A percentile compares a stretch with the other conserved stretches of the same genome.
Evolutionary conservation across 768 basidiomycete genomes (phyloP).

Genomic region (Lactarius evosmus): DNA sequence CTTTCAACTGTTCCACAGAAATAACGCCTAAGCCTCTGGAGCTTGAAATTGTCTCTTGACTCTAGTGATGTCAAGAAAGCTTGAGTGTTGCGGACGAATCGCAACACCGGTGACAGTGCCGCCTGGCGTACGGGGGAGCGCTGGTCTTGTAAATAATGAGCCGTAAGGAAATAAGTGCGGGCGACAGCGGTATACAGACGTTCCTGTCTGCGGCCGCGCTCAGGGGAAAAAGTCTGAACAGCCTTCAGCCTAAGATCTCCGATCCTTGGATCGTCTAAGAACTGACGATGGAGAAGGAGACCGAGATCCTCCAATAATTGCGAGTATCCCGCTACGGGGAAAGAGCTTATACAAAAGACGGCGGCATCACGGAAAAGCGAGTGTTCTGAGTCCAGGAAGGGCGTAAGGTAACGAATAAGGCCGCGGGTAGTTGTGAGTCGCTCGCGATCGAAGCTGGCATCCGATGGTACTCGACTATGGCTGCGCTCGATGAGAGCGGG

Average conservation of each 20-base stretch:
- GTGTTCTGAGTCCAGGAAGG: slow-evolving; percentile 85
- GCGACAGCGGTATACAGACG: slow-evolving; percentile 84
- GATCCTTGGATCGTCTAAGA: slow-evolving; percentile 70
- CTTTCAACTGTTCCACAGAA: slow-evolving; percentile 89
- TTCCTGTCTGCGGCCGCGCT: slow-evolving; percentile 67
- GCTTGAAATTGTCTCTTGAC: slow-evolving; percentile 67
- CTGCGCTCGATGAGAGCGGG: slow-evolving; percentile 56
- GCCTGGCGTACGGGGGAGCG: slow-evolving; percentile 65
- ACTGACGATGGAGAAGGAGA: slow-evolving; percentile 72
- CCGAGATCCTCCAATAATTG: slow-evolving; percentile 83
- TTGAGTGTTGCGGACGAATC: slow-evolving; percentile 83
- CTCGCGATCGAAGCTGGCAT: slow-evolving; percentile 74
- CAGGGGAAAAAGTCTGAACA: slow-evolving; percentile 42
- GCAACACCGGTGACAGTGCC: slow-evolving; percentile 74
- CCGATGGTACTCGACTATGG: slow-evolving; percentile 67
- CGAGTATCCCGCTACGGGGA: slow-evolving; percentile 72
- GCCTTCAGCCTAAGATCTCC: slow-evolving; percentile 37
- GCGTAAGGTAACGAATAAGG: slow-evolving; percentile 79
- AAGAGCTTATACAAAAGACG: slow-evolving; percentile 84
- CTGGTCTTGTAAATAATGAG: slow-evolving; percentile 69
- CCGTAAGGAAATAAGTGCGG: slow-evolving; percentile 84
- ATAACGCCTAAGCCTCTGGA: slow-evolving; percentile 81
- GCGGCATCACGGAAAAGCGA: slow-evolving; percentile 80
- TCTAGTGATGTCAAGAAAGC: slow-evolving; percentile 69
- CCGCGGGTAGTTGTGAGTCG: slow-evolving; percentile 78